These are phyloP conservation scores for Trichoderma sp. DNA, from an alignment of 2,329 filamentous ascomycete species.

Conservation along the genomic window DNA sequence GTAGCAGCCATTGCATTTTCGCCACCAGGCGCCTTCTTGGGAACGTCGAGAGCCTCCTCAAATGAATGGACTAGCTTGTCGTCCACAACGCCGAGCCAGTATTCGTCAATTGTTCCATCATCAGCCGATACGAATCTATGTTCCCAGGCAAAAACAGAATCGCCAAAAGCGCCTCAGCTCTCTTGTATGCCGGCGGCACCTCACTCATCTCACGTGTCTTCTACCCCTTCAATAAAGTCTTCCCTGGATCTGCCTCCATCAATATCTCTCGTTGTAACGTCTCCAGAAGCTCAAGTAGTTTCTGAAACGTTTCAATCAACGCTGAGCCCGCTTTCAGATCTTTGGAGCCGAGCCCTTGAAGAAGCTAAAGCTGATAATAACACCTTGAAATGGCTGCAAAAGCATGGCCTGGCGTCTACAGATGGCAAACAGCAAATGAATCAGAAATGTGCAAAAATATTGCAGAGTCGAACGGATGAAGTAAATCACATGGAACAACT, in stretches of 20 bases:
- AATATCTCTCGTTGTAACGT: neutral
- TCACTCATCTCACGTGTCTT: no score
- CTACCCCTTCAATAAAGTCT: no score
- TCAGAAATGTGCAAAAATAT: no score
- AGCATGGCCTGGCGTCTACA: neutral
- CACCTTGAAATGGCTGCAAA: conserved; percentile 9
- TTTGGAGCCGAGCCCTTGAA: neutral
- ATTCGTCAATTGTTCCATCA: no score
- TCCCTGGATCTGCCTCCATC: neutral
- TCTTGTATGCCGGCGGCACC: no score
- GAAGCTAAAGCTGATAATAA: neutral
- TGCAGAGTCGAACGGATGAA: no score
- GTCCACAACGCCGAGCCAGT: no score
- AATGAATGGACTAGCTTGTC: no score
- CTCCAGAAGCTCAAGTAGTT: neutral
- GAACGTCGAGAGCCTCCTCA: no score
- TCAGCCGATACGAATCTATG: no score
- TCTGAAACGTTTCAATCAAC: neutral
- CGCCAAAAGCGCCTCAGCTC: no score
- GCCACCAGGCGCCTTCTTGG: neutral
- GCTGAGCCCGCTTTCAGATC: neutral
- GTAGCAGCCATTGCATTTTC: neutral
- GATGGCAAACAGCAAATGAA: neutral
- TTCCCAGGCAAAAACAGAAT: no score
- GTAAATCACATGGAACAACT: neutral